Evolutionary conservation across 2,329 filamentous ascomycete genomes (phyloP).

Genomic region (Dactylonectria estremocensis): DNA sequence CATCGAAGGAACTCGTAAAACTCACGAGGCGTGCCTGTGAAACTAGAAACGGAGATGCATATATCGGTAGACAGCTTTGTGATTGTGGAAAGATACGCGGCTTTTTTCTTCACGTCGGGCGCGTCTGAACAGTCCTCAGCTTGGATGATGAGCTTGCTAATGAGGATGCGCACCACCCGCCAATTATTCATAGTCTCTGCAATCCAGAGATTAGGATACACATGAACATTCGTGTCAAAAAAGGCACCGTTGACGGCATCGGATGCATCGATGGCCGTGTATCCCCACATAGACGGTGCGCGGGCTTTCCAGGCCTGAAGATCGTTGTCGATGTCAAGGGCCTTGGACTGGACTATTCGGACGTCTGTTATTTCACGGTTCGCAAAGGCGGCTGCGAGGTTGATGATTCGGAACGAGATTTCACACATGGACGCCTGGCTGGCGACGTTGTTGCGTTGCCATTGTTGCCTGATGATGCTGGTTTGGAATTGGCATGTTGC

Average conservation of each 20-base stretch:
- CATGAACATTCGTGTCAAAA: not conserved
- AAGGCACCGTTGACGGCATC: not conserved
- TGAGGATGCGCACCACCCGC: not conserved
- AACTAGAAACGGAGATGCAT: not conserved
- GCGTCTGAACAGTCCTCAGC: not conserved
- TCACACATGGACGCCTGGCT: not conserved
- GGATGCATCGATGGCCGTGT: not conserved
- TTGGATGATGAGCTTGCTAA: not conserved
- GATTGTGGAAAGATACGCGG: not conserved
- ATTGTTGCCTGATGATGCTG: not conserved
- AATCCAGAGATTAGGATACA: not conserved
- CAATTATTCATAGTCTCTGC: constrained; percentile 13
- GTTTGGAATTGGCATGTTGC: not conserved
- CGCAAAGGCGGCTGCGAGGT: not conserved
- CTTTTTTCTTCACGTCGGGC: too few relatives aligned
- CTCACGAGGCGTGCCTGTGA: not conserved
- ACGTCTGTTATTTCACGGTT: not conserved
- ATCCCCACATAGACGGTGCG: not conserved
- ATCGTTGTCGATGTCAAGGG: not conserved
- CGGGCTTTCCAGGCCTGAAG: not conserved
- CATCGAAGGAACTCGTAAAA: not conserved
- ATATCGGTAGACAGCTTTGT: not conserved
- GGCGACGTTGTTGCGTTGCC: not conserved
- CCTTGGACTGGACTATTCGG: not conserved
- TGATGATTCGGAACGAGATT: constrained; percentile 1